These are phyloP conservation scores for Rosellinia necatrix DNA, from an alignment of 2,329 filamentous ascomycete species.

Conservation along the genomic window DNA sequence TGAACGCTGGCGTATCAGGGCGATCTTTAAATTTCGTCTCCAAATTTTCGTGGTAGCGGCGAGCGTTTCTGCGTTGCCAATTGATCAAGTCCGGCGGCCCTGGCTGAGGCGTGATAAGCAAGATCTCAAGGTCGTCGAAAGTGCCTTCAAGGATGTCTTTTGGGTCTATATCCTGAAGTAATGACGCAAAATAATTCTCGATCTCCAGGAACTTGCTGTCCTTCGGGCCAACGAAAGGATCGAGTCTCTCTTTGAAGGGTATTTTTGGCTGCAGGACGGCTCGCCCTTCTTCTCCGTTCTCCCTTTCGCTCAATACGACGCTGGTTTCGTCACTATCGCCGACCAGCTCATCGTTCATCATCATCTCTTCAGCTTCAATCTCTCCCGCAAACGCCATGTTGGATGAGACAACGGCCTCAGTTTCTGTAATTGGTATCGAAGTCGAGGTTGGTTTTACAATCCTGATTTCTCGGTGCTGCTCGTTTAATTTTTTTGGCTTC, in stretches of 20 bases:
- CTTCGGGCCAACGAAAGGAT: constrained; percentile 27
- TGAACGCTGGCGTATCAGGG: constrained; percentile 42
- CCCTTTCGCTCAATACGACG: background rate
- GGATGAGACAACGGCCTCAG: too few species aligned
- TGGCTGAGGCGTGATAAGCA: constrained; percentile 39
- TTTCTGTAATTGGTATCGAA: background rate
- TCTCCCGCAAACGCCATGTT: constrained; percentile 12
- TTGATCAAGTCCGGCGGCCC: constrained; percentile 36
- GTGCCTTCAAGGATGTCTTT: constrained; percentile 40
- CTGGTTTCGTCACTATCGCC: constrained; percentile 3
- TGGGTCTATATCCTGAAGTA: constrained; percentile 32
- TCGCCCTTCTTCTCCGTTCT: background rate
- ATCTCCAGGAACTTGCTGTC: constrained; percentile 31
- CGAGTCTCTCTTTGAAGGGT: constrained; percentile 30
- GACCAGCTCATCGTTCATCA: constrained; percentile 4
- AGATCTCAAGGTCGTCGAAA: constrained; percentile 44
- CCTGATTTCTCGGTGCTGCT: background rate
- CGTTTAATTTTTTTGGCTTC: constrained; percentile 1
- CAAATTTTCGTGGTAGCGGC: constrained; percentile 40
- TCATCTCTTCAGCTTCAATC: constrained; percentile 2
- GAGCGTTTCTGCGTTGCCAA: constrained; percentile 41
- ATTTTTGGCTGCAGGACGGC: constrained; percentile 21
- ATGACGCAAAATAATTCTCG: constrained; percentile 36
- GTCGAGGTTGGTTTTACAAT: background rate
- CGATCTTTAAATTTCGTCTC: constrained; percentile 39